Evolutionary conservation across 306 rosid genomes (phyloP).

Genomic region (Mimosa pudica): DNA sequence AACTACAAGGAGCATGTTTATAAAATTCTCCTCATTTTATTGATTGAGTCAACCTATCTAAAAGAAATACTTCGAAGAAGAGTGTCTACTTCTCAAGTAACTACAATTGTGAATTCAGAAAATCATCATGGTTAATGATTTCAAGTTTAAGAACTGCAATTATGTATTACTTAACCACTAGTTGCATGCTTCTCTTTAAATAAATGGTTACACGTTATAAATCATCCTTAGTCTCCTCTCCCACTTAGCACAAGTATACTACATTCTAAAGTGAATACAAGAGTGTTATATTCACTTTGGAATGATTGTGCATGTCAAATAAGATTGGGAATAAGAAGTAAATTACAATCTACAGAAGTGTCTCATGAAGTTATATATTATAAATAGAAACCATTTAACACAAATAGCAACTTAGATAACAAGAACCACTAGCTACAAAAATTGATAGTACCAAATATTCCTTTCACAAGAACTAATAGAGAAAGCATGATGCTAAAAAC

Average conservation of each 20-base stretch:
- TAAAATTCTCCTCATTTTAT: not conserved
- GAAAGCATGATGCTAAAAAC: not conserved
- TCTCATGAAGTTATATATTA: not conserved
- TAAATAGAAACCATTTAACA: not conserved
- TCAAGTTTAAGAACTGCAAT: not conserved
- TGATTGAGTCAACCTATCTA: not conserved
- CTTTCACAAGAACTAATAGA: not conserved
- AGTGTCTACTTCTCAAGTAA: not conserved
- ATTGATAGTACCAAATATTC: not conserved
- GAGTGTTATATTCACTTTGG: not conserved
- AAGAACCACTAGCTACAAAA: not conserved
- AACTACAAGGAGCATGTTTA: constrained; percentile 9
- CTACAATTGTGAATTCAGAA: not conserved
- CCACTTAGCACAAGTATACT: constrained; percentile 2
- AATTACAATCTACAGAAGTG: not conserved
- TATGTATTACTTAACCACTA: not conserved
- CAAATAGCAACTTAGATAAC: not conserved
- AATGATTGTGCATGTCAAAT: not conserved
- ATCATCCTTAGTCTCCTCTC: not conserved
- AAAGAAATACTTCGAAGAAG: not conserved
- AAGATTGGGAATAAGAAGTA: not conserved
- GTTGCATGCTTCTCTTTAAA: not conserved
- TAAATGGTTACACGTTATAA: not conserved
- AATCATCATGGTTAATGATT: not conserved
- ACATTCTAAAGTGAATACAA: not conserved